phyloP scores from a whole-genome alignment of 768 basidiomycete genomes.

The Collybia sordida region DNA sequence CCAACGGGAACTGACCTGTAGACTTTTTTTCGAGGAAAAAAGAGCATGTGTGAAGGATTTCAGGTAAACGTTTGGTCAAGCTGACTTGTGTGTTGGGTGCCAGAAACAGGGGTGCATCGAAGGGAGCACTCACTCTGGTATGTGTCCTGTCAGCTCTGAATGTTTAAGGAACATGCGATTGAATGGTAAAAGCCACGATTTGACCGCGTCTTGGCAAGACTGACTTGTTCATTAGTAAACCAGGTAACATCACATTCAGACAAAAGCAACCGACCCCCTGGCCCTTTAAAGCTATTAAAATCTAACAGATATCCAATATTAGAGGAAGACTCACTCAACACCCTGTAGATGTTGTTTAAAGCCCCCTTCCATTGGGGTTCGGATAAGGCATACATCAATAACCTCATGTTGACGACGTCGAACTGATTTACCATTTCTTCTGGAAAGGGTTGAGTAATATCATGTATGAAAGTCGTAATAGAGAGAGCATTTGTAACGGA shows the following conservation, averaged over 20 bases:
- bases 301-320: not conserved
- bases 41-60: too few relatives aligned
- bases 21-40: too few relatives aligned
- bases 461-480: slow-evolving; percentile 1
- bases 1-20: too few relatives aligned
- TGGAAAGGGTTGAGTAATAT: slow-evolving; percentile 2
- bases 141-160: too few relatives aligned
- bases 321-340: not conserved
- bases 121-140: too few relatives aligned
- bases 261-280: not conserved
- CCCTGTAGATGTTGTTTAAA: slow-evolving; percentile 1
- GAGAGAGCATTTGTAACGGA: not conserved
- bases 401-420: slow-evolving; percentile 3
- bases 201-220: too few relatives aligned
- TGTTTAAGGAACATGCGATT: too few relatives aligned
- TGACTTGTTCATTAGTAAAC: not conserved
- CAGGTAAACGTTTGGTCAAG: too few relatives aligned
- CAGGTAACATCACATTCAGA: slow-evolving; percentile 1
- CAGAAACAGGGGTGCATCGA: too few relatives aligned
- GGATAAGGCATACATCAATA: not conserved
- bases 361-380: not conserved
- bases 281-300: not conserved
- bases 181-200: too few relatives aligned
- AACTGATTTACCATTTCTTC: not conserved
- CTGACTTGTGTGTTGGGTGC: too few relatives aligned